Evolutionary conservation across 1,139 yeast species (phyloP), one percentile per base, ranked within the genome.

Genomic region (Suhomyces bokatorum): DNA sequence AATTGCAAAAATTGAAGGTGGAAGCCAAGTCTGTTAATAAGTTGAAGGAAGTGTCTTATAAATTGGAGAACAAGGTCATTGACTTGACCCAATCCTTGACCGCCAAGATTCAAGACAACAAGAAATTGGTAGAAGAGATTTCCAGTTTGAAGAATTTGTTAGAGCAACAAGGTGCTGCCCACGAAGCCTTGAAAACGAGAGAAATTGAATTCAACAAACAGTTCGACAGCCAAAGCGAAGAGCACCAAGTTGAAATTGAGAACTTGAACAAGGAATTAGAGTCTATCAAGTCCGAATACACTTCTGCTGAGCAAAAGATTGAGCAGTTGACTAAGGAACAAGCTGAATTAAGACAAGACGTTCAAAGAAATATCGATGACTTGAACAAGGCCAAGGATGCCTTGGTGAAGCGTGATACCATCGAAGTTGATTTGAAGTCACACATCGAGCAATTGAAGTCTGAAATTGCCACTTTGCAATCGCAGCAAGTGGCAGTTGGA

Each of bases 1-100:
- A 85, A 62, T 79, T 88, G 56, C 70, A 73, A 50, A 69, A 74
- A 49, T 73, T 89, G 62, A 86, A 81, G 62, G 78, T 76, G 26
- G 98, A 93, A 54, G 97, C 97, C 33, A 89, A 89, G 63, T 88
- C 96, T 17, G 96, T 89, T 39, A 85, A 84, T 62, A 95, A 86
- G 60, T 78, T 88, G 73, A 83, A 88, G 66, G 97, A 93, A 63
- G 96, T 89, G 33, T 89, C 95, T 58, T 93, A 89, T 69, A 83
- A 87, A 63, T 78, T 93, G 59, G 99, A 95, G 66, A 93, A 91
- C 67, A 93, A 93, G 75, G 98, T 95, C 20, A 90, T 93, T 53
- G 96, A 91, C 65, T 80, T 95, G 53, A 90, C 97, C 1, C 96
- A 91, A 63, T 80, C 85, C 9, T 75, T 91, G 54, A 82, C 96